Evolutionary conservation across 768 basidiomycete species (phyloP), one percentile per base, ranked within the genome.

Genomic region (Infundibulicybe gibba): DNA sequence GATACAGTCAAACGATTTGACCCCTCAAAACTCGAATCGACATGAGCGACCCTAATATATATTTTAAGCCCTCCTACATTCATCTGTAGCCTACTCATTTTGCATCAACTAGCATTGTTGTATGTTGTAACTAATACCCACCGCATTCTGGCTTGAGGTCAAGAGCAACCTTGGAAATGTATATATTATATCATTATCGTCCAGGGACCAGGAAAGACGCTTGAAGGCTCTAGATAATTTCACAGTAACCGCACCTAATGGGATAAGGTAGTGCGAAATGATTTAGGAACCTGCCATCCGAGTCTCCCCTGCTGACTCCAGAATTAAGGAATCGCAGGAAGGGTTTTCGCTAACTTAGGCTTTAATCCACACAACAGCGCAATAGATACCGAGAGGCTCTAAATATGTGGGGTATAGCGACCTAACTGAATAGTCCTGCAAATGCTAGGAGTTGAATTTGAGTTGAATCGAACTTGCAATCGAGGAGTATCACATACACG

Each of bases 1-100:
- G 80, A 88, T 50, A 92, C 91, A 10, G 89, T 90, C 38, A 85
- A 86, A 52, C 80, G 89, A 32, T 80, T 81, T 49, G 69, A 73
- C 54, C 49, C 67, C 31, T 50, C 67, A 30, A 58, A 55, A 47
- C 33, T 62, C 43, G 50, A 54, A n/a, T 33, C 17, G 17, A 6
- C 35, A 12, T 45, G 4, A 35, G 5, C 25, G 14, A 34, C 19
- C 25, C n/a, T n/a, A n/a, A 16, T 13, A 19, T 37, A 17, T 31
- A 44, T 35, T 31, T 43, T 31, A 32, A 43, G 10, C 42, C 32
- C 34, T 17, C 34, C 42, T 31, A 21, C n/a, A 14, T 32, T 43
- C 10, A 16, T 42, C 33, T 32, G 33, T 43, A 20, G 16, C 20
- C 15, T 17, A 15, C 32, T 15, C 43, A 32, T 17, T n/a, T n/a